phyloP scores from a whole-genome alignment of 2,329 filamentous ascomycete species.

The Grosmannia serpens region DNA sequence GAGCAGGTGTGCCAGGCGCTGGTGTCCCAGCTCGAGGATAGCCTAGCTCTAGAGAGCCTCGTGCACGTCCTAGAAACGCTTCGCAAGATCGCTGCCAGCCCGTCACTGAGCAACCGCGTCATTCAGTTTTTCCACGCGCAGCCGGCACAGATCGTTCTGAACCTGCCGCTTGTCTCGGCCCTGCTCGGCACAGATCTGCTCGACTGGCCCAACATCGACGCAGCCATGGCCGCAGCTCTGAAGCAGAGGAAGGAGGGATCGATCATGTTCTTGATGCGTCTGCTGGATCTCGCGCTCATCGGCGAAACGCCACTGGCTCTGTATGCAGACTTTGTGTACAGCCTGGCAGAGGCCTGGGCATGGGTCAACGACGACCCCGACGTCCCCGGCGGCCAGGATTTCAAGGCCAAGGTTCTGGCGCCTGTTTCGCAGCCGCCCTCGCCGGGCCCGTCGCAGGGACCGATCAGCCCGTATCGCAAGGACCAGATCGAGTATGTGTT shows the following conservation, averaged over 20 bases:
- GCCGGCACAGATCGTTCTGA: slow-evolving; percentile 42
- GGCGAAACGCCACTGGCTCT: slow-evolving; percentile 67
- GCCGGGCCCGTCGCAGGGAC: slow-evolving; percentile 32
- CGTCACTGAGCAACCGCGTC: slow-evolving; percentile 42
- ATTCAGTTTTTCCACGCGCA: slow-evolving; percentile 45
- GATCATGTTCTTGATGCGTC: slow-evolving; percentile 66
- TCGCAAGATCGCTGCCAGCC: slow-evolving; percentile 46
- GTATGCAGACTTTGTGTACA: slow-evolving; percentile 75
- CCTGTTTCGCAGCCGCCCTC: slow-evolving; percentile 27
- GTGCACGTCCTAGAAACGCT: slow-evolving; percentile 51
- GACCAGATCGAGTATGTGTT: slow-evolving; percentile 93
- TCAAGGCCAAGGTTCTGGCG: slow-evolving; percentile 51
- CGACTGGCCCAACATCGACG: slow-evolving; percentile 55
- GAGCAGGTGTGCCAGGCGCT: slow-evolving; percentile 47
- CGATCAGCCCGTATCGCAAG: slow-evolving; percentile 47
- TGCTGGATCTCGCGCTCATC: slow-evolving; percentile 69
- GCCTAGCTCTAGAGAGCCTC: slow-evolving; percentile 47
- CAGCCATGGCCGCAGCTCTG: slow-evolving; percentile 62
- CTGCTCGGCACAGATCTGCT: slow-evolving; percentile 49
- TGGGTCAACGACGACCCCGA: slow-evolving; percentile 69
- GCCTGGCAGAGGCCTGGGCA: slow-evolving; percentile 66
- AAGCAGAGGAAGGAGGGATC: slow-evolving; percentile 58
- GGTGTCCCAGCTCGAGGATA: slow-evolving; percentile 40
- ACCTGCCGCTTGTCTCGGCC: slow-evolving; percentile 44
- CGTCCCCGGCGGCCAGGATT: slow-evolving; percentile 51